Evolutionary conservation across 202 grass and related monocot genomes (phyloP).

Genomic region (Dendrocalamus latiflorus): DNA sequence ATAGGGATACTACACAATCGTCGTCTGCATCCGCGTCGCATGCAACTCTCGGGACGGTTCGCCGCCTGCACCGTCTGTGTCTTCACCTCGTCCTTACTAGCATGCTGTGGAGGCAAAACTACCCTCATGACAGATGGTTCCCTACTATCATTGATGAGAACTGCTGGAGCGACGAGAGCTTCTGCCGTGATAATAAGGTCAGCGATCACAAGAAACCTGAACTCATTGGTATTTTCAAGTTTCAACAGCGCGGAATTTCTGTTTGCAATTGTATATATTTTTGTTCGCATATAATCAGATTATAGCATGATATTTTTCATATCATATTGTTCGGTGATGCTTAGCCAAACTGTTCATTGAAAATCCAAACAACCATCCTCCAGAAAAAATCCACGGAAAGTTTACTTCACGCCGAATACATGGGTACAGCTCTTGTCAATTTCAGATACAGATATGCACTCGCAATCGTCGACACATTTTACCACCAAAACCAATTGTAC

Average conservation of each 20-base stretch:
- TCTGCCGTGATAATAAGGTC: slow-evolving; percentile 92
- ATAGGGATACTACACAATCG: no score
- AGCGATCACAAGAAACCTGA: not conserved
- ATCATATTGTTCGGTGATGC: not conserved
- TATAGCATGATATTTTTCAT: not conserved
- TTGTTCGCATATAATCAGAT: not conserved
- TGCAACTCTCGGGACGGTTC: no score
- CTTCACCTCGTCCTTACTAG: slow-evolving; percentile 79
- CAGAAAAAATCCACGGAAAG: not conserved
- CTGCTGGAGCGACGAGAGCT: slow-evolving; percentile 90
- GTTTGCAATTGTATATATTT: not conserved
- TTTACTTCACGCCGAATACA: not conserved
- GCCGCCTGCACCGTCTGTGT: no score
- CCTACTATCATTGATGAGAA: slow-evolving; percentile 73
- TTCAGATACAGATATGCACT: not conserved
- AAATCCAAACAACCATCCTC: not conserved
- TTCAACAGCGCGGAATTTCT: not conserved
- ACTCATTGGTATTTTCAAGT: not conserved
- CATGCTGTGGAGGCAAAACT: slow-evolving; percentile 73
- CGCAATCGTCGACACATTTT: not conserved
- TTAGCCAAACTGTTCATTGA: not conserved
- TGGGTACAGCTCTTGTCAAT: not conserved
- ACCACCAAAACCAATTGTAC: not conserved
- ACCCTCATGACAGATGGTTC: slow-evolving; percentile 41
- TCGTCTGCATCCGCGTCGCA: no score